Conservation (phyloP, 148 eudicot species). For the Vaccinium macrocarpon region DNA sequence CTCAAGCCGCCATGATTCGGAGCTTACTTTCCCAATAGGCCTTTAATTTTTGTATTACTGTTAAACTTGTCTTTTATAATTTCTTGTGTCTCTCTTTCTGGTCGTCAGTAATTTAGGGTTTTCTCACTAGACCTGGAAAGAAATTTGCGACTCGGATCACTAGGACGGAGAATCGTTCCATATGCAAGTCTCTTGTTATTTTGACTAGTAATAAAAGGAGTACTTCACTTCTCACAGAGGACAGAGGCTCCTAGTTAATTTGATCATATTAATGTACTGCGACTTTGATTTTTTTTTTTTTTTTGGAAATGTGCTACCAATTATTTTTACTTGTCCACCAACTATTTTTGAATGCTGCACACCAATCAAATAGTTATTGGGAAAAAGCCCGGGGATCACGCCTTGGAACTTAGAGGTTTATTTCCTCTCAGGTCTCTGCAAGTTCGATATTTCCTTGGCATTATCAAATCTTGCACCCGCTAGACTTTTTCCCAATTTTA, state of each 20-base stretch:
- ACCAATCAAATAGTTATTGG: neutral
- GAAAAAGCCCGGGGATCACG: neutral
- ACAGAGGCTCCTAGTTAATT: neutral
- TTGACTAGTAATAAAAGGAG: constrained; percentile 17
- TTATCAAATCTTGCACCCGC: neutral
- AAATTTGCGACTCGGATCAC: constrained; percentile 13
- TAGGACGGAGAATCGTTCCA: neutral
- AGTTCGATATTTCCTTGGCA: no score
- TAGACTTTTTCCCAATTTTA: neutral
- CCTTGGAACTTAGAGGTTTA: no score
- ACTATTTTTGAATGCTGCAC: neutral
- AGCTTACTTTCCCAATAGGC: constrained; percentile 39
- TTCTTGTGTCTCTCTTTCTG: constrained; percentile 2
- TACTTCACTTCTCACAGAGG: neutral
- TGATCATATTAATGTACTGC: neutral
- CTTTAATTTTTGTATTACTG: neutral
- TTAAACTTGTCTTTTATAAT: neutral
- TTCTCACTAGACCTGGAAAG: neutral
- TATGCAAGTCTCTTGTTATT: neutral
- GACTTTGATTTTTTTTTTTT: neutral
- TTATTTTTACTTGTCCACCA: neutral
- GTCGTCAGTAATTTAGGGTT: neutral
- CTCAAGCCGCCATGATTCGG: constrained; percentile 46
- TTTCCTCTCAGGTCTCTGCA: no score
- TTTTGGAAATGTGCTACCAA: neutral